Evolutionary conservation across 1,284 basidiomycete species (phyloP), one percentile per base, ranked within the genome.

Genomic region (Thelephora terrestris): DNA sequence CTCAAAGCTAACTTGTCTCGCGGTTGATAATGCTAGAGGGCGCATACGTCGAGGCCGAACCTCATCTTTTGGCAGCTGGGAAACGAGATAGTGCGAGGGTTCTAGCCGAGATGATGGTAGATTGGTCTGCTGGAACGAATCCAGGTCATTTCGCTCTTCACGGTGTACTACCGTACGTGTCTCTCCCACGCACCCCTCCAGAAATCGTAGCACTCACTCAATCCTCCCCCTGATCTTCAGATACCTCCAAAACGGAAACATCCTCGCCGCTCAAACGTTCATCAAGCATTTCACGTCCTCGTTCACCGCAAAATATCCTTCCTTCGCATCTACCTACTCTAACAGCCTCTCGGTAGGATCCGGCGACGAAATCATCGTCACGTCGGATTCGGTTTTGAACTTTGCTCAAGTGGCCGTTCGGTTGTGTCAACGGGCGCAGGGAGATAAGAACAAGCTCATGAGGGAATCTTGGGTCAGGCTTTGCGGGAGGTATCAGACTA

Each of bases 391-490:
- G 1, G 70, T 79, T 7, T 69, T 93, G 55, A 97, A 95, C 63
- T 95, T 93, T 64, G 71, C 84, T 2, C 93, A 97, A 60, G 75
- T 96, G 47, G 89, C 87, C 0, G 76, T 96, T 9, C 65, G 84
- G 46, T 83, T 85, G 5, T 90, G 88, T 53, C 91, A 95, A 64
- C 79, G 89, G 24, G 83, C 85, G 0, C 81, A 88, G 47, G 83
- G 86, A 39, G 73, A 81, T 52, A 76, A 81, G 65, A 79, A 83
- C 64, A 88, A 75, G 62, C 70, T 71, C 5, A 75, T 79, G 64
- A 73, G 84, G 32, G 86, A 90, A 59, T 83, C 81, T 32, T 94
- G 91, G 91, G 72, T 91, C 34, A 73, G 83, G 37, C 71, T 94
- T 43, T 87, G 85, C 53, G 81, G 85, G 42, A 84, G 87, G 16